These are phyloP conservation scores for Colletotrichum incanum DNA, from an alignment of 2,329 filamentous ascomycete genomes.

Conservation along the genomic window DNA sequence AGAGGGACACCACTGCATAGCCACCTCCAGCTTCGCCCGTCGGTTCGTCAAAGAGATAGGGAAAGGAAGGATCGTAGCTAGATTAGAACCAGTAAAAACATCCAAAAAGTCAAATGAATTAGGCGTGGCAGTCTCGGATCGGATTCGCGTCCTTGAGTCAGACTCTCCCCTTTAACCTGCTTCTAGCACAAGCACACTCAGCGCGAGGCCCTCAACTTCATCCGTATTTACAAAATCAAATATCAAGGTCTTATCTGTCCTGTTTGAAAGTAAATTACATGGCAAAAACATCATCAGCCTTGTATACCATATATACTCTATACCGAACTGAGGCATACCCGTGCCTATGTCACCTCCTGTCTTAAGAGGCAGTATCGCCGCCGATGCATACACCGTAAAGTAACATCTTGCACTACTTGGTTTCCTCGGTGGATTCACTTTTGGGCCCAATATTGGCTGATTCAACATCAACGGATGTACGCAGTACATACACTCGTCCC, in stretches of 20 bases:
- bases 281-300: background rate
- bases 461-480: too few relatives aligned
- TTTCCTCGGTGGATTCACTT: too few relatives aligned
- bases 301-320: background rate
- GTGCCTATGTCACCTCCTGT: background rate
- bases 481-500: background rate
- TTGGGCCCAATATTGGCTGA: too few relatives aligned
- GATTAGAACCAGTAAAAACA: background rate
- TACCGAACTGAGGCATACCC: background rate
- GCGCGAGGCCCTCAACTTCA: background rate
- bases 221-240: background rate
- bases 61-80: background rate
- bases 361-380: too few relatives aligned
- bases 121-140: background rate
- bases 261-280: background rate
- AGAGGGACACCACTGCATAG: background rate
- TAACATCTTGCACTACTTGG: too few relatives aligned
- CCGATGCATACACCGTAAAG: too few relatives aligned
- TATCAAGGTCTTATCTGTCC: background rate
- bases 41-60: too few relatives aligned
- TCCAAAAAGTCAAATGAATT: background rate
- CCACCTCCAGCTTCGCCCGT: background rate
- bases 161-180: background rate
- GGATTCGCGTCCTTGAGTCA: background rate
- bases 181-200: background rate